Evolutionary conservation across 345 rosid species (phyloP).

Genomic region (Populus simonii): DNA sequence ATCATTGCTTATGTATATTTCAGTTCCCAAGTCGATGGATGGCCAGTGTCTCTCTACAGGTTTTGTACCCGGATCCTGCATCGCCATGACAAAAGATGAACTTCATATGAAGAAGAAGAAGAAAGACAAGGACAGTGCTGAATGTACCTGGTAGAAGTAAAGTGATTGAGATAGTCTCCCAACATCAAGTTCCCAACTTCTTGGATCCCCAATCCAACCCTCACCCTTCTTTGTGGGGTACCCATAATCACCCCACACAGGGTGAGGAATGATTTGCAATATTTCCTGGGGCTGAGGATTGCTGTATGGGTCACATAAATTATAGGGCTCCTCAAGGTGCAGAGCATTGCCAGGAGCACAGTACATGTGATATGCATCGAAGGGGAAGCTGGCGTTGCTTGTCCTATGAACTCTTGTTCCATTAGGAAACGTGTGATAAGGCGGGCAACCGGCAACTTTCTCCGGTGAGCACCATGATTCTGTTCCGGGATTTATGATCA

Average conservation of each 20-base stretch:
- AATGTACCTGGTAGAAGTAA: constrained; percentile 17
- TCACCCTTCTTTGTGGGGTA: constrained; percentile 11
- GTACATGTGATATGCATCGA: constrained; percentile 13
- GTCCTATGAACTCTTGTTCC: constrained; percentile 13
- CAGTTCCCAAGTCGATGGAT: constrained; percentile 19
- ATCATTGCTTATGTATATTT: neutral
- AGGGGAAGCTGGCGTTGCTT: neutral
- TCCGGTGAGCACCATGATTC: constrained; percentile 10
- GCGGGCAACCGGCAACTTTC: constrained; percentile 4
- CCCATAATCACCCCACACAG: constrained; percentile 17
- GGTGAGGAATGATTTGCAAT: constrained; percentile 21
- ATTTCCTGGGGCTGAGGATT: constrained; percentile 23
- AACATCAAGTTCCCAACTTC: constrained; percentile 22
- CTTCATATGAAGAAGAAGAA: neutral
- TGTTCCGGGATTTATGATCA: constrained; percentile 17
- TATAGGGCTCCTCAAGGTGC: constrained; percentile 9
- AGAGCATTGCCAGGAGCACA: constrained; percentile 20
- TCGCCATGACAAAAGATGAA: neutral
- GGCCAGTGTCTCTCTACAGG: constrained; percentile 13
- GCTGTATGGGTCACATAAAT: constrained; percentile 19
- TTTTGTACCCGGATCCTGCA: constrained; percentile 20
- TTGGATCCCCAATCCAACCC: constrained; percentile 26
- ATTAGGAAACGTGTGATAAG: constrained; percentile 14
- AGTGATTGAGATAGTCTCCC: constrained; percentile 20
- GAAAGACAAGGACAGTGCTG: no score